Base-by-base conservation (phyloP, 495 filamentous ascomycete genomes). In the Aspergillus funiculosus region DNA sequence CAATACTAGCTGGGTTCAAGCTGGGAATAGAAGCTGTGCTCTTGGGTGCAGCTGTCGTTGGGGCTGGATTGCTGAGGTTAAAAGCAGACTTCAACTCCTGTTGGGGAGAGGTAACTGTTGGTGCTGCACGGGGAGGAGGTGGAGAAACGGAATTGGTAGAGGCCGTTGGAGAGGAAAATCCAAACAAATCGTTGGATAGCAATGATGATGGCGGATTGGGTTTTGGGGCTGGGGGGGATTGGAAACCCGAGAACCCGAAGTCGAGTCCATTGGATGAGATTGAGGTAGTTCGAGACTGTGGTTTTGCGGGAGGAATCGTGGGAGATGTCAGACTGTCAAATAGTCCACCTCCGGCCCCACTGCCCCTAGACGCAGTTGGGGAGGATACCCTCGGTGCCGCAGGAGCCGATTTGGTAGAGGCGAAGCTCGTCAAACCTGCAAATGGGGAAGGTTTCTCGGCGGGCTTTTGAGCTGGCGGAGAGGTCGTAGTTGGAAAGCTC, bases 261-360 rank as follows among this genome's bases (percentile, higher is more conserved):
- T 76, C 76, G 29, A 80, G 78, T 2, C 69, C 69, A 34, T 72
- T 71, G 3, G 74, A 74, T 38, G 63, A 59, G 59, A 74, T 32
- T 52, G 74, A 59, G 51, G 74, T 53, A 19, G 56, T 64, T 30
- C 62, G 58, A 25, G 61, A 56, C 51, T 66, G 66, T 2, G 68
- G 54, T 68, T 79, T 62, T 45, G 72, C 51, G 9, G 69, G 63
- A 27, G 71, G 62, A 9, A 76, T 38, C 7, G 68, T 66, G 36
- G 80, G 74, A 26, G 80, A 66, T 21, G 85, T 75, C 43, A 85
- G 75, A 14, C 80, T 67, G 50, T 89, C 83, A 58, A 97, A 97
- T 58, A 98, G 89, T 52, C 85, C 69, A 15, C 78, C 83, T 17
- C 87, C 88, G 15, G 75, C 75, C 31, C 84, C 69, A 25, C 77